Percentiles rank a stretch among this genome's conserved stretches.
These are phyloP conservation scores for Populus deltoides DNA, from an alignment of 345 rosid genomes.

Conservation along the genomic window DNA sequence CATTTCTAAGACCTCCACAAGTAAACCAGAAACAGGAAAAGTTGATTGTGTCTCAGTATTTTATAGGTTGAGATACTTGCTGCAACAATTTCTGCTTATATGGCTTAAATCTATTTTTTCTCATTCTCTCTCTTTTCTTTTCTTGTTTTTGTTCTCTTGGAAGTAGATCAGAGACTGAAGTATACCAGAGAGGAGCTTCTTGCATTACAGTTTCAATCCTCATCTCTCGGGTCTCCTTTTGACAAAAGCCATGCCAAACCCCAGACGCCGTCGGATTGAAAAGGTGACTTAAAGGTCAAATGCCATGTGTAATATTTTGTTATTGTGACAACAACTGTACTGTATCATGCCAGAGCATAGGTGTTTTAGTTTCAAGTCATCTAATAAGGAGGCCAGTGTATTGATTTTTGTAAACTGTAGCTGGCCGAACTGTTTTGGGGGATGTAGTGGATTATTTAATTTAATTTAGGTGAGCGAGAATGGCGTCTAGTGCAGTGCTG, in stretches of 20 bases:
- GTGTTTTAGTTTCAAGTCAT: too few relatives aligned
- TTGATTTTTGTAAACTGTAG: too few relatives aligned
- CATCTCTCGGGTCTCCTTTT: conserved; percentile 22
- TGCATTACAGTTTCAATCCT: conserved; percentile 45
- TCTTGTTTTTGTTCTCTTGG: neutral
- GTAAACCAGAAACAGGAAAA: conserved; percentile 22
- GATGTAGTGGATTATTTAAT: too few relatives aligned
- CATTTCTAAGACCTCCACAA: conserved; percentile 16
- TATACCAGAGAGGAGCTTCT: conserved; percentile 63
- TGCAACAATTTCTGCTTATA: neutral
- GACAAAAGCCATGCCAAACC: neutral
- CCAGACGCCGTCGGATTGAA: neutral
- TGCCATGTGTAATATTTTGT: neutral
- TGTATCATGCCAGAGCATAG: too few relatives aligned
- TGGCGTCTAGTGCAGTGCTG: too few relatives aligned
- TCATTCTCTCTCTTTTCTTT: neutral
- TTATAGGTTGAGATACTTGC: conserved; percentile 10
- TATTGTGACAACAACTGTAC: too few relatives aligned
- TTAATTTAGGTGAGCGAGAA: too few relatives aligned
- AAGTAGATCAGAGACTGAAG: conserved; percentile 74
- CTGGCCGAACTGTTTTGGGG: too few relatives aligned
- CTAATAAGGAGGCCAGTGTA: too few relatives aligned
- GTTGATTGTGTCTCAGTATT: conserved; percentile 18
- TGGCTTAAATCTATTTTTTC: neutral
- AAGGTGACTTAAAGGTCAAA: neutral